Evolutionary conservation across 1,139 yeast genomes (phyloP).

Genomic region (Geotrichum aggregatum): DNA sequence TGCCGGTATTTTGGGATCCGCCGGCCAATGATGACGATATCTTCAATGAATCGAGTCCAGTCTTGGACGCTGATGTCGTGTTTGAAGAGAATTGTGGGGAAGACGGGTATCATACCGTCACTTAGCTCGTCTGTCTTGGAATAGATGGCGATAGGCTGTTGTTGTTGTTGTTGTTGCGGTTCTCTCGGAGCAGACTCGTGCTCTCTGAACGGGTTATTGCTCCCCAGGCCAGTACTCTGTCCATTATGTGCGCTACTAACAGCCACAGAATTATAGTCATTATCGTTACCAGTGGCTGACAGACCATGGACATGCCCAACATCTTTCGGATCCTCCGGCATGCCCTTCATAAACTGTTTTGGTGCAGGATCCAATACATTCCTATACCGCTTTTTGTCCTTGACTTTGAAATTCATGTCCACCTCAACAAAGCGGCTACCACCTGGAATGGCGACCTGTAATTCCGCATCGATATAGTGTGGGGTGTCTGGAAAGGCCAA

Average conservation of each 20-base stretch:
- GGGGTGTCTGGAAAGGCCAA: not conserved
- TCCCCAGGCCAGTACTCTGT: no score
- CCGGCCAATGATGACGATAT: not conserved
- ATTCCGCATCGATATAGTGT: not conserved
- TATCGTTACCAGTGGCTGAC: no score
- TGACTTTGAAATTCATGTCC: not conserved
- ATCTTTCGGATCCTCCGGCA: not conserved
- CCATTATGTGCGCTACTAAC: no score
- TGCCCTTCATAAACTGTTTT: not conserved
- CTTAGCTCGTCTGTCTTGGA: not conserved
- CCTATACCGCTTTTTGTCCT: not conserved
- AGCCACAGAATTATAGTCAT: no score
- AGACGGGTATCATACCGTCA: not conserved
- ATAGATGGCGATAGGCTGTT: not conserved
- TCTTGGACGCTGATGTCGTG: not conserved
- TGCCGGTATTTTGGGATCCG: not conserved
- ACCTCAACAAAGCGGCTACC: not conserved
- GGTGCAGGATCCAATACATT: conserved; percentile 4
- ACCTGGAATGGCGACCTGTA: conserved; percentile 1
- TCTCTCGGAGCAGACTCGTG: no score
- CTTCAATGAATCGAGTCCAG: not conserved
- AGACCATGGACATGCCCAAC: not conserved
- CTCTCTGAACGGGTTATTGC: not conserved
- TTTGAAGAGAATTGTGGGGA: not conserved
- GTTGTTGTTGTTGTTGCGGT: no score